Percentiles rank a stretch among this genome's conserved stretches.
Evolutionary conservation across 1,284 basidiomycete species (phyloP).

Genomic region (Tranzscheliella williamsii): DNA sequence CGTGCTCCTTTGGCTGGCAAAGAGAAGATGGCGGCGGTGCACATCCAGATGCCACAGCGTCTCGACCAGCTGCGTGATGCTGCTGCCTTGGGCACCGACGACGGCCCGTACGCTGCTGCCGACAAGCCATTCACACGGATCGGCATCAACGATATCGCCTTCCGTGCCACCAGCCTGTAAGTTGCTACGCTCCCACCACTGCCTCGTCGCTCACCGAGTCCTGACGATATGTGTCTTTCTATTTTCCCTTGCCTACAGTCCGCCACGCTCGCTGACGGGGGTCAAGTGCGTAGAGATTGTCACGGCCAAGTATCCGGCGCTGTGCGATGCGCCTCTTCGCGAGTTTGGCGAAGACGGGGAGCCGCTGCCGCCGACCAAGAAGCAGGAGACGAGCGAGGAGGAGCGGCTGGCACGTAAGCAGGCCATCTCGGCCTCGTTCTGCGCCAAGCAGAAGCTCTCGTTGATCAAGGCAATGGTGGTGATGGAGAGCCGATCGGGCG

Average conservation of each 20-base stretch:
- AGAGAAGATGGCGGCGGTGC: constrained; percentile 6
- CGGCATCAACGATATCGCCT: constrained; percentile 22
- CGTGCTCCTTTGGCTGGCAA: constrained; percentile 22
- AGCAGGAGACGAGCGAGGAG: constrained; percentile 41
- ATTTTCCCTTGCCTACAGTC: constrained; percentile 6
- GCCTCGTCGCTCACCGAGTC: too few species aligned
- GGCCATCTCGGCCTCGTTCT: constrained; percentile 24
- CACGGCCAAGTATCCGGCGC: constrained; percentile 15
- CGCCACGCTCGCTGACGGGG: constrained; percentile 10
- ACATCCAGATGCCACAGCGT: constrained; percentile 3
- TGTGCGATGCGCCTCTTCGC: constrained; percentile 34
- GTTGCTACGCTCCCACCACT: too few species aligned
- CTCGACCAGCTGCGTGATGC: constrained; percentile 1
- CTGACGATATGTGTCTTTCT: too few species aligned
- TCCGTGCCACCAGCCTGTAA: constrained; percentile 28
- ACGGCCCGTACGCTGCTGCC: constrained; percentile 3
- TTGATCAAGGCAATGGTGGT: constrained; percentile 51
- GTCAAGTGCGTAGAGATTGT: constrained; percentile 15
- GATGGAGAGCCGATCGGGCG: constrained; percentile 37
- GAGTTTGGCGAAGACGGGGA: constrained; percentile 40
- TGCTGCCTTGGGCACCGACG: constrained; percentile 1
- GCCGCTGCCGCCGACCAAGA: constrained; percentile 44
- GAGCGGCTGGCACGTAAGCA: constrained; percentile 35
- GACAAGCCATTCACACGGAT: constrained; percentile 31
- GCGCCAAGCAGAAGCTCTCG: constrained; percentile 35